These are phyloP conservation scores for Ophiostoma piceae DNA, from an alignment of 2,329 filamentous ascomycete genomes.

Conservation along the genomic window DNA sequence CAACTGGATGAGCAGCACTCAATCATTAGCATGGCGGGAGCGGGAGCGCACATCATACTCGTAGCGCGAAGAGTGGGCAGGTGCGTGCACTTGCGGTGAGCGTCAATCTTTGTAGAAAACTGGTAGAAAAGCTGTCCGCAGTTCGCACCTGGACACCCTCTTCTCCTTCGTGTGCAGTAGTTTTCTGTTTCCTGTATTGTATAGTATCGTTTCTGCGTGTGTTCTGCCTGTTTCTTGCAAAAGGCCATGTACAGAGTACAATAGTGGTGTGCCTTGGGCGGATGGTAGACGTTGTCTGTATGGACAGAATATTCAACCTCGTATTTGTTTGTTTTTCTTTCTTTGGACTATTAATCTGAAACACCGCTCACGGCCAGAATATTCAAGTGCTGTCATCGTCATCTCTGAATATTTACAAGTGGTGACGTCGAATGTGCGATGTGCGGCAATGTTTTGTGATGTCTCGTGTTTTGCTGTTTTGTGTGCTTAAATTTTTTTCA, in stretches of 20 bases:
- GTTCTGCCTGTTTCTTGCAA: neutral
- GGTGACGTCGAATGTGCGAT: neutral
- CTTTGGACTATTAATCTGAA: neutral
- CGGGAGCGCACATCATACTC: neutral
- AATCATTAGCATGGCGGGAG: neutral
- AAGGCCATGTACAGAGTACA: too few relatives aligned
- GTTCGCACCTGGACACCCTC: neutral
- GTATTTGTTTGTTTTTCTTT: neutral
- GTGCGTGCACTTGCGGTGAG: slow-evolving; percentile 13
- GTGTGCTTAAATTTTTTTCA: neutral
- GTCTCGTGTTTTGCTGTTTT: neutral
- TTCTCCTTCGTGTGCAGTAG: neutral
- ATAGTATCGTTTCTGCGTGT: neutral
- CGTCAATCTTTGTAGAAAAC: neutral
- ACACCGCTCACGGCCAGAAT: neutral
- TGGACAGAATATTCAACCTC: neutral
- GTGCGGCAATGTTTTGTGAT: neutral
- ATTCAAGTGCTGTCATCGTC: neutral
- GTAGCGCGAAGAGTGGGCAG: neutral
- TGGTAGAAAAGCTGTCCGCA: neutral
- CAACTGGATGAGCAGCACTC: neutral
- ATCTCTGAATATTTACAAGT: neutral
- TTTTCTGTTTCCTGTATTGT: neutral
- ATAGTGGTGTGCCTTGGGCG: neutral
- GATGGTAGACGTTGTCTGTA: too few relatives aligned